Percentiles rank a stretch among this genome's conserved stretches.
Conservation (phyloP, 2,329 filamentous ascomycete species). For the Phaeophleospora eucalypticola region DNA sequence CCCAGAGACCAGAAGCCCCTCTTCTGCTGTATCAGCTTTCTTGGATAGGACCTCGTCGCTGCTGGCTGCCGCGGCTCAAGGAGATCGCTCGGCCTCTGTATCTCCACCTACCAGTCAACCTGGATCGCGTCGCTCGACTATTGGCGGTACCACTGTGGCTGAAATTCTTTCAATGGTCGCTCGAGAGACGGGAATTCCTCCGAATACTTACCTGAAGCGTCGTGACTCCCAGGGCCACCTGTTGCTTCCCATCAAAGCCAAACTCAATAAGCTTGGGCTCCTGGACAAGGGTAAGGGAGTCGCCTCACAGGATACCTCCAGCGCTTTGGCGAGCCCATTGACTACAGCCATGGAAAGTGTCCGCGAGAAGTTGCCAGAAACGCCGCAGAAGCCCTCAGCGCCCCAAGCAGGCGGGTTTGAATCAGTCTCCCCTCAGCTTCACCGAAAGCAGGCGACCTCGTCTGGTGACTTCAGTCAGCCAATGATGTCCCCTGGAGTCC, state of each 20-base stretch:
- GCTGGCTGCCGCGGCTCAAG: too few relatives aligned
- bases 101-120: not conserved
- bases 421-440: not conserved
- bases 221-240: slow-evolving; percentile 21
- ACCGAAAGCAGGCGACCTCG: not conserved
- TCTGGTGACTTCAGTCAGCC: not conserved
- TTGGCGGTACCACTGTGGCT: slow-evolving; percentile 4
- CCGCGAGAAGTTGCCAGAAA: slow-evolving; percentile 4
- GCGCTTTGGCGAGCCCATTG: slow-evolving; percentile 1
- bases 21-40: not conserved
- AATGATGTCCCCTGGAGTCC: not conserved
- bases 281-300: slow-evolving; percentile 4
- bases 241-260: slow-evolving; percentile 20
- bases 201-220: slow-evolving; percentile 18
- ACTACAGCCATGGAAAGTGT: slow-evolving; percentile 7
- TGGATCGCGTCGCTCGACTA: slow-evolving; percentile 5
- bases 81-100: too few relatives aligned
- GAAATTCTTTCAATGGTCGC: slow-evolving; percentile 15
- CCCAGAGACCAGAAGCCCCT: not conserved
- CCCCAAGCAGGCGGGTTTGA: not conserved
- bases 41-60: not conserved
- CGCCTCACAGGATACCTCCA: slow-evolving; percentile 1
- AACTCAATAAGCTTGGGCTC: slow-evolving; percentile 18
- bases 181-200: slow-evolving; percentile 16
- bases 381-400: slow-evolving; percentile 2